These are phyloP conservation scores for Heritiera littoralis DNA, from an alignment of 345 rosid species.

Conservation along the genomic window DNA sequence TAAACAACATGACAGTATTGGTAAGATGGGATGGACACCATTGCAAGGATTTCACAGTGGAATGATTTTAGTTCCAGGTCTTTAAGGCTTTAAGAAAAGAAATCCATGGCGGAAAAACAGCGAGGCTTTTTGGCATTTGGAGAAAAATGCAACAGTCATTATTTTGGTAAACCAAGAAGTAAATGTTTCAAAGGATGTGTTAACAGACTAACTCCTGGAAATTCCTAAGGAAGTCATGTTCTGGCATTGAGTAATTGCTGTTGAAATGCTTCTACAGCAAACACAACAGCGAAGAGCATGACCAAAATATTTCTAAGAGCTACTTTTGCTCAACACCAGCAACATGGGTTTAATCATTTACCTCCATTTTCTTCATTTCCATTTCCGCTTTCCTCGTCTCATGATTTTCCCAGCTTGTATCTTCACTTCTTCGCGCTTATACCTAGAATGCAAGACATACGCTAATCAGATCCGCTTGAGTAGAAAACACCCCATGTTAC, in stretches of 20 bases:
- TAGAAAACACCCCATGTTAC: conserved; percentile 5
- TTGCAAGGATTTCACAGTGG: neutral
- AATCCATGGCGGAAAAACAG: neutral
- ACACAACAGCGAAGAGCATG: neutral
- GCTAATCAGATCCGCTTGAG: conserved; percentile 6
- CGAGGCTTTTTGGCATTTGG: neutral
- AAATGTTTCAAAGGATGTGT: neutral
- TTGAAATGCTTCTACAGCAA: conserved; percentile 16
- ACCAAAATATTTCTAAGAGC: conserved; percentile 1
- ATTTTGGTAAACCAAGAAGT: neutral
- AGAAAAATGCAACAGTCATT: neutral
- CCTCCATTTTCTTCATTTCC: conserved; percentile 95
- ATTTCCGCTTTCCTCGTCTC: conserved; percentile 93
- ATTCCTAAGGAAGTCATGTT: neutral
- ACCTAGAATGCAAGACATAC: conserved; percentile 43
- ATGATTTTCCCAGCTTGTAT: conserved; percentile 97
- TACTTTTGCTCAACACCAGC: neutral
- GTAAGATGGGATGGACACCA: neutral
- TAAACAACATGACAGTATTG: conserved; percentile 20
- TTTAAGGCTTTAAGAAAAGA: neutral
- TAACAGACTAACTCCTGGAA: neutral
- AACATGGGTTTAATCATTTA: conserved; percentile 21
- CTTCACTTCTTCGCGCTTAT: conserved; percentile 89
- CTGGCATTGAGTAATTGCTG: conserved; percentile 1
- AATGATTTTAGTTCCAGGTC: neutral